Evolutionary conservation across 2,329 filamentous ascomycete species (phyloP), one percentile per base, ranked within the genome.

Genomic region (Penicillium hordei): DNA sequence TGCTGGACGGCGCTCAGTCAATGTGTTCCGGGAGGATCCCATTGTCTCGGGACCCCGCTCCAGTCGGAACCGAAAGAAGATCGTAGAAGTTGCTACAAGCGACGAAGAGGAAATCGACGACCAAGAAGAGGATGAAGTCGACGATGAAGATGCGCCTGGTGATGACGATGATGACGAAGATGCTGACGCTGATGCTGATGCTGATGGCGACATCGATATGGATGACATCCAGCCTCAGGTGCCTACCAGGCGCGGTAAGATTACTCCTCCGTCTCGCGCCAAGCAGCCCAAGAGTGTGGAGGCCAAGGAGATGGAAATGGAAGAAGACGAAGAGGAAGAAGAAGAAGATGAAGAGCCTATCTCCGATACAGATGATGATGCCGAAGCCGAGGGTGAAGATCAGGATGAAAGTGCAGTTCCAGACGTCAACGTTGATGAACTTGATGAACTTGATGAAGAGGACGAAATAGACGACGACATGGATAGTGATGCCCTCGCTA

Each of bases 81-180:
- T 76, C 13, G 77, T 76, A 10, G 78, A 81, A 52, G 70, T 75
- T 19, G 73, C 76, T 19, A 77, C 77, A n/a, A 74, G 75, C 39
- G 80, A 78, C 9, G 78, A 83, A 23, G 75, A 82, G 8, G 79
- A 81, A 12, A 72, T 79, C 2, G 78, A 81, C 15, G 76, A 78
- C 27, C 74, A 76, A 54, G 77, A 76, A 51, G 73, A 74, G 57
- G 74, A 75, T 52, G 72, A 73, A 46, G 73, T 73, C 19, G 72
- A 70, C 8, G 78, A 78, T 45, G 72, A 74, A 60, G 70, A 72
- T 59, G 71, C 65, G 1, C 65, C 66, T 29, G 73, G 67, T 2
- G 75, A 73, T 29, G 73, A 71, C 15, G 79, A 80, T 34, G 75
- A 75, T 60, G 73, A 76, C 59, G 73, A 66, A 3, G 65, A 68